Evolutionary conservation across 345 rosid genomes (phyloP).

Genomic region (Euphorbia peplus): DNA sequence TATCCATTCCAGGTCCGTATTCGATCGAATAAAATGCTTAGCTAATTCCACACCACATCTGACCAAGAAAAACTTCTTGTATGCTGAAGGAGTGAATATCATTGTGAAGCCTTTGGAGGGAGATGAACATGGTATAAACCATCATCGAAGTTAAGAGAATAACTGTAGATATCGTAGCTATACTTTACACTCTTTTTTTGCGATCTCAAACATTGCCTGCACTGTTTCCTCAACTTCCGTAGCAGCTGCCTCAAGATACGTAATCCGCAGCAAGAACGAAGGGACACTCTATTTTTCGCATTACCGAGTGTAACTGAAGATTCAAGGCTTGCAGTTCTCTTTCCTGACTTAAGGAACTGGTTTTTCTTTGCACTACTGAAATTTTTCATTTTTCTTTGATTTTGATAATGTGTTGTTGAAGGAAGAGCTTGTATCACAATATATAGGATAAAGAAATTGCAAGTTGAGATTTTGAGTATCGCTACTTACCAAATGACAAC

Average conservation of each 20-base stretch:
- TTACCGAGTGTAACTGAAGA: constrained; percentile 18
- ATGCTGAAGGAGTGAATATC: too few species aligned
- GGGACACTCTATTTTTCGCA: constrained; percentile 5
- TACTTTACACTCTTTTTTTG: constrained; percentile 18
- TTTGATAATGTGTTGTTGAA: neutral
- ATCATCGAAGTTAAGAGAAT: constrained; percentile 35
- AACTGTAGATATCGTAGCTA: constrained; percentile 36
- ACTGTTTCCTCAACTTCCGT: constrained; percentile 24
- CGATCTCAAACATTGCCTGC: constrained; percentile 26
- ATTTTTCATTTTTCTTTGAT: constrained; percentile 20
- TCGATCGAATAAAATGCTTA: too few species aligned
- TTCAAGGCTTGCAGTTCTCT: constrained; percentile 15
- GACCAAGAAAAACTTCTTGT: too few species aligned
- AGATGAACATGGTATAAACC: constrained; percentile 14
- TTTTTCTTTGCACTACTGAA: constrained; percentile 16
- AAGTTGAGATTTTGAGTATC: constrained; percentile 13
- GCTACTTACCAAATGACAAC: neutral
- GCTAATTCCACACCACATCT: too few species aligned
- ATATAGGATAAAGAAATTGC: neutral
- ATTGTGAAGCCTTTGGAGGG: neutral
- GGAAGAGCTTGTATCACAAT: neutral
- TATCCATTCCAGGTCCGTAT: too few species aligned
- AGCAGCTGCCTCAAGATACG: constrained; percentile 16
- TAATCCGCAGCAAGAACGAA: constrained; percentile 11
- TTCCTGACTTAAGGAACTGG: constrained; percentile 26